These are phyloP conservation scores for Boletus rex-veris DNA, from an alignment of 768 basidiomycete genomes.

Conservation along the genomic window DNA sequence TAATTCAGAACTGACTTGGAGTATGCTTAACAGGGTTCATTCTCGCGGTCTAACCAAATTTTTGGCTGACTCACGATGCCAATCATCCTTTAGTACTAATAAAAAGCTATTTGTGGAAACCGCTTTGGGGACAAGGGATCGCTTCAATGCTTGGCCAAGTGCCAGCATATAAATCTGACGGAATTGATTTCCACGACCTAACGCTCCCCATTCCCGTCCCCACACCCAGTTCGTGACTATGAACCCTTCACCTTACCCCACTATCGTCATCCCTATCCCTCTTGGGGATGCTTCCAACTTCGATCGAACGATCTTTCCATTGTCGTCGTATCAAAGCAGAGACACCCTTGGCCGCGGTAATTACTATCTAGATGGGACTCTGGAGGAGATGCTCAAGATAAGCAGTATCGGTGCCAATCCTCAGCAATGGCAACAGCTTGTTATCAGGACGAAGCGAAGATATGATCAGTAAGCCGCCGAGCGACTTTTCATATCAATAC, in stretches of 20 bases:
- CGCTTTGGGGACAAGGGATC: not conserved
- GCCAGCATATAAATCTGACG: not conserved
- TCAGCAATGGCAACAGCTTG: not conserved
- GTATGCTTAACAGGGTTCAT: too few relatives aligned
- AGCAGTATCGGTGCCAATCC: not conserved
- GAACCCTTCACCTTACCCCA: not conserved
- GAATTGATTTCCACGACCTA: not conserved
- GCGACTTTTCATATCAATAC: not conserved
- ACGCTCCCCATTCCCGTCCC: not conserved
- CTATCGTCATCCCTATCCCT: not conserved
- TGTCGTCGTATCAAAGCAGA: not conserved
- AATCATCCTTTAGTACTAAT: not conserved
- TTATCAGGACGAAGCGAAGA: not conserved
- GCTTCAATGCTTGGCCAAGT: not conserved
- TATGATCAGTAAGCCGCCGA: constrained; percentile 3
- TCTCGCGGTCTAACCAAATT: not conserved
- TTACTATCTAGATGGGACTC: constrained; percentile 8
- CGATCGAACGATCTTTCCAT: constrained; percentile 7
- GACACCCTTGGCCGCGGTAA: not conserved
- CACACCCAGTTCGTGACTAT: not conserved
- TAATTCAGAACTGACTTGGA: too few relatives aligned
- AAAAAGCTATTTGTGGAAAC: not conserved
- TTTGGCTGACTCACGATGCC: too few relatives aligned
- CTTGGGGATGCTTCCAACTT: constrained; percentile 7
- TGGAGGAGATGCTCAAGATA: not conserved